Percentiles rank a stretch among this genome's conserved stretches.
Conservation (phyloP, 257 asterid species). For the Nicotiana benthamiana region DNA sequence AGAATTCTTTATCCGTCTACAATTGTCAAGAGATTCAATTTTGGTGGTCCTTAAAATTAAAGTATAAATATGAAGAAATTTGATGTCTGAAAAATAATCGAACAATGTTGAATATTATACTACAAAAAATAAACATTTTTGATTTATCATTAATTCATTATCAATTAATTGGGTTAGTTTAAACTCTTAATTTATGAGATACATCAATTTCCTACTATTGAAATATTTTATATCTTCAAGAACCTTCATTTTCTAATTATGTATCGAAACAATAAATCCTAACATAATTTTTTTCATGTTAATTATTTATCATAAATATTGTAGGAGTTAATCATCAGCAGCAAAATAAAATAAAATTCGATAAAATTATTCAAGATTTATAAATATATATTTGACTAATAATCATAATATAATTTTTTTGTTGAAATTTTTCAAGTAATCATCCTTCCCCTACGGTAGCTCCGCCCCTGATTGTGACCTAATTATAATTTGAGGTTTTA, state of each 20-base stretch:
- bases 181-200: neutral
- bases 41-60: too few species aligned
- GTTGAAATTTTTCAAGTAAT: neutral
- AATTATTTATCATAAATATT: too few species aligned
- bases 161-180: neutral
- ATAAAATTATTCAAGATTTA: neutral
- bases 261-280: too few species aligned
- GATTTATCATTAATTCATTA: neutral
- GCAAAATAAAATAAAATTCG: neutral
- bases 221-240: neutral
- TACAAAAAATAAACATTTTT: neutral
- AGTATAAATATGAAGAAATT: too few species aligned
- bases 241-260: neutral
- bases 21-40: too few species aligned
- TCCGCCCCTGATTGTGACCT: too few species aligned
- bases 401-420: neutral
- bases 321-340: neutral
- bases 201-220: neutral
- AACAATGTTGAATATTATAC: neutral
- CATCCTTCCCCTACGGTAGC: too few species aligned
- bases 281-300: neutral
- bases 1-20: neutral
- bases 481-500: neutral
- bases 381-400: neutral
- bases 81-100: neutral